Conservation (phyloP, 192 early-diverging fungal species). For the Physocladia obscura region DNA sequence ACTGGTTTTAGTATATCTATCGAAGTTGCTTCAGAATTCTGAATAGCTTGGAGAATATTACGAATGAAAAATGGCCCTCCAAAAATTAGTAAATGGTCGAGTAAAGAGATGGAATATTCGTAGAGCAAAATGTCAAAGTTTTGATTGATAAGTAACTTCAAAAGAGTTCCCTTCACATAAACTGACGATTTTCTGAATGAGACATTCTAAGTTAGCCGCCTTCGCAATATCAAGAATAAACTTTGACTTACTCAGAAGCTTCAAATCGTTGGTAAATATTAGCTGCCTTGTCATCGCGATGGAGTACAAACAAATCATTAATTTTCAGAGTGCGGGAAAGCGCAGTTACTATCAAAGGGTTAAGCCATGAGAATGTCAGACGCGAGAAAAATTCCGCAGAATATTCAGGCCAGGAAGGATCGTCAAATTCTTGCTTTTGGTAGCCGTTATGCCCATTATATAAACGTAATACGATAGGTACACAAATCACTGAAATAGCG, state of each 20-base stretch:
- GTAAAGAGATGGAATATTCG: conserved; percentile 21
- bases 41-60: conserved; percentile 17
- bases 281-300: conserved; percentile 23
- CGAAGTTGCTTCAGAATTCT: not conserved
- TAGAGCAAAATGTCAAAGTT: conserved; percentile 14
- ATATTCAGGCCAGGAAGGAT: conserved; percentile 31
- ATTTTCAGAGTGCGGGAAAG: conserved; percentile 20
- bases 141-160: not conserved
- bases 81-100: conserved; percentile 30
- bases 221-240: not conserved
- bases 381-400: conserved; percentile 25
- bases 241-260: not conserved
- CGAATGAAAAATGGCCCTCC: conserved; percentile 20
- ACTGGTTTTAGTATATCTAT: conserved; percentile 24
- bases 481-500: too few relatives aligned
- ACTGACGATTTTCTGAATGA: not conserved
- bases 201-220: not conserved
- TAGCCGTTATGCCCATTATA: too few relatives aligned
- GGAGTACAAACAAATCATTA: conserved; percentile 49
- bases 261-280: conserved; percentile 3
- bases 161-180: conserved; percentile 5
- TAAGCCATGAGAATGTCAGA: conserved; percentile 51
- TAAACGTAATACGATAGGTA: too few relatives aligned
- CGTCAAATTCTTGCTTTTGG: too few relatives aligned
- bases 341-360: conserved; percentile 39